phyloP scores from a whole-genome alignment of 345 rosid genomes.

The Eucalyptus marginata region DNA sequence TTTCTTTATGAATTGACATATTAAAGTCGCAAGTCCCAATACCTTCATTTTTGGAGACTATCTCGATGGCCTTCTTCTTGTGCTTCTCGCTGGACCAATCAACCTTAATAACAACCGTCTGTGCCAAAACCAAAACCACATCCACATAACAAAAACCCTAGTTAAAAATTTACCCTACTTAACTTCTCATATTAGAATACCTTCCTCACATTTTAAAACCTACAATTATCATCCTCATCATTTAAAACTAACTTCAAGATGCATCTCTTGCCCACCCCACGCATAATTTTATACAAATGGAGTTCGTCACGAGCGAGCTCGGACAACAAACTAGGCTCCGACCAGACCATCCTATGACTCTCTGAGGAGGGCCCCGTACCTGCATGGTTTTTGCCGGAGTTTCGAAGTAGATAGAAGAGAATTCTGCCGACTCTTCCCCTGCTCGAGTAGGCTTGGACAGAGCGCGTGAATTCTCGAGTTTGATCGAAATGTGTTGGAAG shows the following conservation, averaged over 20 bases:
- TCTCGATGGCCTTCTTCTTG: background rate
- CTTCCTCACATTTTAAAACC: background rate
- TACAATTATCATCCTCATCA: background rate
- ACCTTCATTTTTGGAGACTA: background rate
- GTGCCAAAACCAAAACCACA: background rate
- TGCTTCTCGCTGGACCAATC: background rate
- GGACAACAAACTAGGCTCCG: background rate
- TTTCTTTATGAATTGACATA: background rate
- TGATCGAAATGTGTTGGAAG: background rate
- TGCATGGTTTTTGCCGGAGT: background rate
- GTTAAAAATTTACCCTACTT: background rate
- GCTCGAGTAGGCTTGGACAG: background rate
- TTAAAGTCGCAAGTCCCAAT: background rate
- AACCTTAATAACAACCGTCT: background rate
- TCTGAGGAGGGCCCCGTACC: background rate
- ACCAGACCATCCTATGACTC: background rate
- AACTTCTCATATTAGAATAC: background rate
- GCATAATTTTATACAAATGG: background rate
- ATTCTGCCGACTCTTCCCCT: background rate
- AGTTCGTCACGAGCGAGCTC: background rate
- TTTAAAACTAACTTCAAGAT: background rate
- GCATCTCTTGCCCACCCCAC: background rate
- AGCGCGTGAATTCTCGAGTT: background rate
- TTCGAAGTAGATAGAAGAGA: background rate
- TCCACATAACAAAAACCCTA: background rate